A percentile compares a stretch with the other conserved stretches of the same genome.
Evolutionary conservation across 345 rosid species (phyloP).

Genomic region (Psidium guajava): DNA sequence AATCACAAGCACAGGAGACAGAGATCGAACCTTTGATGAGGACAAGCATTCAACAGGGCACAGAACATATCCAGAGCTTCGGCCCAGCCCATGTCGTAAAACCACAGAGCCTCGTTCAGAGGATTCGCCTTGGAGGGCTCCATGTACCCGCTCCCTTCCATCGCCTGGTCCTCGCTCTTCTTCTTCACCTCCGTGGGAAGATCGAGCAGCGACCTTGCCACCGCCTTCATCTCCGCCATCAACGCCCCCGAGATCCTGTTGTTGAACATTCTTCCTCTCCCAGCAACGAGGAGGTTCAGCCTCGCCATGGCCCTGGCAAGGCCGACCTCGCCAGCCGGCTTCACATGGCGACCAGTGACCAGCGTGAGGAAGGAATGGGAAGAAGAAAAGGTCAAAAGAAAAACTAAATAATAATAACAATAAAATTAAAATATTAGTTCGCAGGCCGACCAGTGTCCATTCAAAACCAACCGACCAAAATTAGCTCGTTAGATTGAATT

Average conservation of each 20-base stretch:
- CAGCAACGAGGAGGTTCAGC: no score
- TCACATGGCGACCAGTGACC: no score
- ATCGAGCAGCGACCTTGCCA: constrained; percentile 44
- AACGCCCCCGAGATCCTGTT: constrained; percentile 34
- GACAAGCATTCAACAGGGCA: constrained; percentile 51
- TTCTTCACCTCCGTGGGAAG: constrained; percentile 53
- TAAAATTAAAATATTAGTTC: no score
- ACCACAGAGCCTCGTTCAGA: constrained; percentile 68
- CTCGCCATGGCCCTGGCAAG: no score
- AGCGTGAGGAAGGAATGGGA: no score
- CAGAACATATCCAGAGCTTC: constrained; percentile 52
- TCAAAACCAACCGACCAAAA: no score
- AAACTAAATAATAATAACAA: no score
- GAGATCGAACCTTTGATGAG: constrained; percentile 47
- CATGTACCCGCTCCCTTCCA: constrained; percentile 64
- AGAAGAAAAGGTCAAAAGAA: no score
- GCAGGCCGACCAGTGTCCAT: no score
- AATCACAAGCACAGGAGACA: not conserved
- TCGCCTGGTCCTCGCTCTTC: constrained; percentile 33
- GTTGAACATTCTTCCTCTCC: constrained; percentile 10
- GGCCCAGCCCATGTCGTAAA: constrained; percentile 52
- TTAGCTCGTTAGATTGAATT: no score
- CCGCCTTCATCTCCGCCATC: constrained; percentile 55
- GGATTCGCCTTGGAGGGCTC: constrained; percentile 50
- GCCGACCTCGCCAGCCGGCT: no score